Percentiles rank a stretch among this genome's conserved stretches.
Evolutionary conservation across 805 yeast genomes (phyloP).

Genomic region (Pichia phayaonensis): DNA sequence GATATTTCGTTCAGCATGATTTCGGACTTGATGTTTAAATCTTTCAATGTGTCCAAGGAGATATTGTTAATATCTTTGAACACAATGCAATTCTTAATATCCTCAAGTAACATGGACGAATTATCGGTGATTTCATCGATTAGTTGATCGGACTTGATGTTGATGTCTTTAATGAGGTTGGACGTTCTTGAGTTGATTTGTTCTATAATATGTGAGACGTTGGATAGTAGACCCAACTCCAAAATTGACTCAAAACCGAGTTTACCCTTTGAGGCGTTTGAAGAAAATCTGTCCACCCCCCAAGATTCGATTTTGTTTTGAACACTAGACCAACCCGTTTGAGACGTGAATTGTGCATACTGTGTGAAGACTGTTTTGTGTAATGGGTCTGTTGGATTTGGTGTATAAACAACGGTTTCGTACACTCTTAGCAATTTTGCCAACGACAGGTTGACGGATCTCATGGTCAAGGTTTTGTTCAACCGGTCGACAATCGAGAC

Average conservation of each 20-base stretch:
- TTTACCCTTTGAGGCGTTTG: constrained; percentile 79
- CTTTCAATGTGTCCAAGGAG: constrained; percentile 20
- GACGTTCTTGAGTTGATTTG: constrained; percentile 18
- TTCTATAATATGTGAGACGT: constrained; percentile 11
- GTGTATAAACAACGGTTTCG: constrained; percentile 79
- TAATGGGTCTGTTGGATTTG: constrained; percentile 48
- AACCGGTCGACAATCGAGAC: constrained; percentile 74
- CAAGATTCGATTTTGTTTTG: constrained; percentile 87
- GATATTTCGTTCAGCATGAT: constrained; percentile 19
- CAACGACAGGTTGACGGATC: constrained; percentile 84
- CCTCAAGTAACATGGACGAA: constrained; percentile 8
- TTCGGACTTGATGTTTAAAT: constrained; percentile 19
- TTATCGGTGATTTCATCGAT: constrained; percentile 21
- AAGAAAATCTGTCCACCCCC: constrained; percentile 82
- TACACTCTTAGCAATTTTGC: constrained; percentile 66
- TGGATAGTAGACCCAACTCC: constrained; percentile 20
- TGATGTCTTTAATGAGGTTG: constrained; percentile 19
- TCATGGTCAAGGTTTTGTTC: constrained; percentile 58
- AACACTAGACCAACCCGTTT: constrained; percentile 58
- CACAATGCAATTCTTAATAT: constrained; percentile 15
- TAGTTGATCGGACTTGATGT: constrained; percentile 19
- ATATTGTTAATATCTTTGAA: constrained; percentile 16
- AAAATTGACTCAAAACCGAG: constrained; percentile 80
- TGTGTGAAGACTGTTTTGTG: constrained; percentile 62
- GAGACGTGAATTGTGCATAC: constrained; percentile 84